Percentiles rank a stretch among this genome's conserved stretches.
Conservation (phyloP, 768 basidiomycete genomes). For the Phanerodontia chrysosporium region DNA sequence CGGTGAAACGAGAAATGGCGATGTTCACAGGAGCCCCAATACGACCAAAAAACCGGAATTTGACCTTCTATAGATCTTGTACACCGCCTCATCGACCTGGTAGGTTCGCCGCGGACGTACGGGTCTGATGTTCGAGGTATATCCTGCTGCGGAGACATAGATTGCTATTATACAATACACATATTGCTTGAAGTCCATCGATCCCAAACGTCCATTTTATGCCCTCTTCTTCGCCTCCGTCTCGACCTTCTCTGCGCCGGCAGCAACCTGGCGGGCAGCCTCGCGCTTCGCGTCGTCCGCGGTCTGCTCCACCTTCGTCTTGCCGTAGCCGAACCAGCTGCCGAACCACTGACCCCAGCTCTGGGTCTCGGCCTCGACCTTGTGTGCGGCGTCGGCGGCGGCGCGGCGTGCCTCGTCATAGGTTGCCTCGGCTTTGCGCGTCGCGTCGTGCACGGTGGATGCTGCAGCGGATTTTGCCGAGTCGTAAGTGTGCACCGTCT, state of each 20-base stretch:
- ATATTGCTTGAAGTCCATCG: neutral
- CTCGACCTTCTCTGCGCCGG: conserved; percentile 27
- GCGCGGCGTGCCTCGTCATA: conserved; percentile 25
- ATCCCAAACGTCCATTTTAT: conserved; percentile 10
- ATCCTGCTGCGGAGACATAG: neutral
- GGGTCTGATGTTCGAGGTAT: too few relatives aligned
- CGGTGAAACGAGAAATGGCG: too few relatives aligned
- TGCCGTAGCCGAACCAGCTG: conserved; percentile 38
- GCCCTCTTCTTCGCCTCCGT: conserved; percentile 25
- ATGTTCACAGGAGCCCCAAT: too few relatives aligned
- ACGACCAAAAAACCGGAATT: too few relatives aligned
- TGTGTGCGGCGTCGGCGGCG: conserved; percentile 25
- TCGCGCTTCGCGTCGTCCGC: conserved; percentile 26
- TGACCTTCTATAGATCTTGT: too few relatives aligned
- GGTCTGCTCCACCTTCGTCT: conserved; percentile 28
- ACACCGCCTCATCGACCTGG: too few relatives aligned
- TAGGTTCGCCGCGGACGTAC: too few relatives aligned
- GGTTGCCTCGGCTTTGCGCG: conserved; percentile 26
- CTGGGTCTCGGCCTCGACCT: conserved; percentile 26
- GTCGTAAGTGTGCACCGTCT: conserved; percentile 22
- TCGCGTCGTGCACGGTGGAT: conserved; percentile 25
- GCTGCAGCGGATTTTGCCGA: conserved; percentile 20
- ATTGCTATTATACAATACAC: neutral
- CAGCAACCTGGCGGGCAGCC: conserved; percentile 23
- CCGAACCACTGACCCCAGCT: conserved; percentile 29